Base-by-base conservation (phyloP, 371 early-diverging fungal species). In the Phascolomyces articulosus region DNA sequence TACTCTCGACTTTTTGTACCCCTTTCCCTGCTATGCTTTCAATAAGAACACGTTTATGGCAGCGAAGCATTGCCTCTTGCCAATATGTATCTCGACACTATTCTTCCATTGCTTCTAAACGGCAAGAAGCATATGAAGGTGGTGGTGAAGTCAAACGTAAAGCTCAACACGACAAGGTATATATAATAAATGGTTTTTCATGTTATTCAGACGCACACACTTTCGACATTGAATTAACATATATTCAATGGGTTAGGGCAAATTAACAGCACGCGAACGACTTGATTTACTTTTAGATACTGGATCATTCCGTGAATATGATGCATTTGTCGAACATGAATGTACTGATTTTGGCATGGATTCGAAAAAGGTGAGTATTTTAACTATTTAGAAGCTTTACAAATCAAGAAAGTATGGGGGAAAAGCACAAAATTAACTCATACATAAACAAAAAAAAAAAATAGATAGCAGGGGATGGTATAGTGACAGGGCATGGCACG, bases 221-320 rank as follows among this genome's bases (percentile, higher is more conserved):
- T 34, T 9, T 34, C 34, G 1, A 34, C 34, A 34, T 34, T 34
- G 2, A 34, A 34, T 34, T 34, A 9, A 0, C 11, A 9, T 34
- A 9, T 34, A 34, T 2, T 34, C 11, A 9, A 31, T 34, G 24
- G 7, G 21, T 15, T 63, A 95, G 92, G 97, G 98, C 48, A 97
- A 97, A 76, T 81, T 98, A 40, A 96, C 98, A n/a, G 97, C 97
- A 47, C 88, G 98, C 62, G 98, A 98, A 77, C 85, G 98, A 23
- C 75, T 97, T 40, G 86, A 85, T 62, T 81, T 97, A n/a, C 80
- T 98, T 60, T 66, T 98, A 26, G 98, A 98, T 74, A 68, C 83
- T 10, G 88, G 87, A 20, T 90, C 94, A 0, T 96, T 98, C 87
- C 86, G 92, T 55, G 98, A 98, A 77, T 95, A 92, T 75, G 97